These are phyloP conservation scores for Arachis monticola DNA, from an alignment of 331 rosid genomes.

Conservation along the genomic window DNA sequence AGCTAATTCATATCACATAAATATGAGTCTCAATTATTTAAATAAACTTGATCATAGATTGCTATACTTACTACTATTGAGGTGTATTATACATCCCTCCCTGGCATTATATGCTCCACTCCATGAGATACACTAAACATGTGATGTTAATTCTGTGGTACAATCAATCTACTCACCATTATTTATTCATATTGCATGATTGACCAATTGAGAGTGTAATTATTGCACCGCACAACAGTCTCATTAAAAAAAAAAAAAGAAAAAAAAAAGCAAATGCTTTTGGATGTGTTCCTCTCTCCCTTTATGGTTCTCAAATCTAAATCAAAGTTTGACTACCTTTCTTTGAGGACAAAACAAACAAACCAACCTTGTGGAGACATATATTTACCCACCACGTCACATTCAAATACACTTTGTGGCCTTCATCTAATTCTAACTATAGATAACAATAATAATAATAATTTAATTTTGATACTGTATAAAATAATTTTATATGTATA, in stretches of 20 bases:
- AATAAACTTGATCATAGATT: no score
- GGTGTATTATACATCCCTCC: no score
- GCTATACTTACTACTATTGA: no score
- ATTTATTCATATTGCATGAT: constrained; percentile 10
- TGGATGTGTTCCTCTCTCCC: constrained; percentile 11
- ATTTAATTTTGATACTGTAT: no score
- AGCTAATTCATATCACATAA: no score
- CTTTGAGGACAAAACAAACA: constrained; percentile 35
- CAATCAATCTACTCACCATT: constrained; percentile 6
- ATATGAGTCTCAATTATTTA: no score
- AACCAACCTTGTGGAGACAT: constrained; percentile 32
- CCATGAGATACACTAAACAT: background rate
- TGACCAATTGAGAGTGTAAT: constrained; percentile 32
- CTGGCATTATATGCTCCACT: no score
- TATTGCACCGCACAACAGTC: constrained; percentile 22
- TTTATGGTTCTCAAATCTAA: constrained; percentile 16
- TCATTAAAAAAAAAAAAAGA: background rate
- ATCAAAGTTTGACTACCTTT: constrained; percentile 33
- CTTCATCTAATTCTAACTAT: constrained; percentile 28
- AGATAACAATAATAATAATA: no score
- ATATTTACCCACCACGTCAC: background rate
- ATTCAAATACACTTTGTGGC: constrained; percentile 25
- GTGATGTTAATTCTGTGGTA: background rate
- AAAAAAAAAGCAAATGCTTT: constrained; percentile 20
- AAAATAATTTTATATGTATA: no score